These are phyloP conservation scores for Monosporascus cannonballus DNA, from an alignment of 2,329 filamentous ascomycete species.

Conservation along the genomic window DNA sequence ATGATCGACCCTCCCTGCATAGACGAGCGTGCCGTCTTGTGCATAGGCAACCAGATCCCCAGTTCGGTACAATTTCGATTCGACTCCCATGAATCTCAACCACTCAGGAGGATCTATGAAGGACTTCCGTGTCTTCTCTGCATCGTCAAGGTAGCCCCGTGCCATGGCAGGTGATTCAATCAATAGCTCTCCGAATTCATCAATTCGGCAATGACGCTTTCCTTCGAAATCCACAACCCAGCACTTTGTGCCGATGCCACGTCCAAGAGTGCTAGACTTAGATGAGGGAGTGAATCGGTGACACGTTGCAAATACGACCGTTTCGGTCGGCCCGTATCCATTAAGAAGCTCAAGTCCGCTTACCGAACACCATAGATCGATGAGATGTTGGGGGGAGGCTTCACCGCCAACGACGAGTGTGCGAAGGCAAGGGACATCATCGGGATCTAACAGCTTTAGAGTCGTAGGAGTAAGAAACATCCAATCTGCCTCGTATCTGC, in stretches of 20 bases:
- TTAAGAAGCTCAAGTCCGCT: constrained; percentile 28
- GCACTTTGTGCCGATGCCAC: neutral
- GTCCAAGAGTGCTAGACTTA: neutral
- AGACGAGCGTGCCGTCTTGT: constrained; percentile 32
- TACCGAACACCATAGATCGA: constrained; percentile 8
- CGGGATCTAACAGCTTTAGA: constrained; percentile 11
- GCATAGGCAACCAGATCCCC: constrained; percentile 15
- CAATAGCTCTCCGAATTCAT: constrained; percentile 30
- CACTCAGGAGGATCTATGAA: constrained; percentile 22
- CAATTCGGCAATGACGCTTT: constrained; percentile 9
- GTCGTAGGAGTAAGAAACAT: constrained; percentile 17
- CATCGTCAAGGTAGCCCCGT: constrained; percentile 32
- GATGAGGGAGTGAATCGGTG: constrained; percentile 1
- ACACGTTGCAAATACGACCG: constrained; percentile 21
- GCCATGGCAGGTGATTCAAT: constrained; percentile 31
- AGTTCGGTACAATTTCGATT: constrained; percentile 44
- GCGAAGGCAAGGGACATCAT: constrained; percentile 11
- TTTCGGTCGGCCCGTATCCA: constrained; percentile 6
- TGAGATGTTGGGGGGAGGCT: constrained; percentile 21
- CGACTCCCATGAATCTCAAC: constrained; percentile 38
- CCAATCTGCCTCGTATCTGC: constrained; percentile 9
- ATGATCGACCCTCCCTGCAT: constrained; percentile 38
- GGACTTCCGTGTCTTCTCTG: constrained; percentile 24
- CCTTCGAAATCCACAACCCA: neutral
- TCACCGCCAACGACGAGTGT: constrained; percentile 20